Evolutionary conservation across 23 red algal species (phyloP).

Genomic region (Gracilaria gracilis): DNA sequence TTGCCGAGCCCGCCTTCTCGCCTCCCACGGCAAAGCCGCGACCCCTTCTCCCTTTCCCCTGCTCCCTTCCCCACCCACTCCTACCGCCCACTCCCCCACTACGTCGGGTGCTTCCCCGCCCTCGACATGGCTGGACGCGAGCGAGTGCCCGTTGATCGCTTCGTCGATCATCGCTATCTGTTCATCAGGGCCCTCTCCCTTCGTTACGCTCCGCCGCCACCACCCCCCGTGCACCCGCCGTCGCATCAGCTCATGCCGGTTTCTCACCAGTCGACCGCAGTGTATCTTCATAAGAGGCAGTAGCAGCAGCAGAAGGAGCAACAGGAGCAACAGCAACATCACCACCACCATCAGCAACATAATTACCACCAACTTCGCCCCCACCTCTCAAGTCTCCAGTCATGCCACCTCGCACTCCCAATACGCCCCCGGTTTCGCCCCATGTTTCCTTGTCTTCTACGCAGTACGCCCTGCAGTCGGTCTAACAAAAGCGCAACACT

Average conservation of each 20-base stretch:
- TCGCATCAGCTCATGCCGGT: constrained; percentile 2
- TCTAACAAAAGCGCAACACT: not conserved
- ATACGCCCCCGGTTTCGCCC: constrained; percentile 4
- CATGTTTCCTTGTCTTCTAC: not conserved
- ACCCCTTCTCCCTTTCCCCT: not conserved
- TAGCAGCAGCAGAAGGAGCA: constrained; percentile 13
- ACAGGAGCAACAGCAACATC: constrained; percentile 8
- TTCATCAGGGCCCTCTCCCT: not conserved
- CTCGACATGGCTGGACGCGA: not conserved
- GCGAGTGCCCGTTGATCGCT: constrained; percentile 27
- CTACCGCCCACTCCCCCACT: too few relatives aligned
- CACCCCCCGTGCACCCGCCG: not conserved
- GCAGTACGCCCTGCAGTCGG: not conserved
- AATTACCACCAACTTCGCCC: too few relatives aligned
- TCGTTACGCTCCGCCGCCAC: constrained; percentile 2
- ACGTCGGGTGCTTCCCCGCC: not conserved
- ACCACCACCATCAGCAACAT: constrained; percentile 43
- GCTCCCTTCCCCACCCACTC: not conserved
- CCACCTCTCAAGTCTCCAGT: not conserved
- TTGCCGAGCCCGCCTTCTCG: too few relatives aligned
- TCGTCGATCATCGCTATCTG: constrained; percentile 23
- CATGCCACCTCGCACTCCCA: constrained; percentile 3
- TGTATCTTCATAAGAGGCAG: constrained; percentile 3
- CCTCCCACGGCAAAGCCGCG: too few relatives aligned
- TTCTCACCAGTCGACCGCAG: not conserved